Evolutionary conservation across 1,284 basidiomycete genomes (phyloP).

Genomic region (Anthracocystis setariae): DNA sequence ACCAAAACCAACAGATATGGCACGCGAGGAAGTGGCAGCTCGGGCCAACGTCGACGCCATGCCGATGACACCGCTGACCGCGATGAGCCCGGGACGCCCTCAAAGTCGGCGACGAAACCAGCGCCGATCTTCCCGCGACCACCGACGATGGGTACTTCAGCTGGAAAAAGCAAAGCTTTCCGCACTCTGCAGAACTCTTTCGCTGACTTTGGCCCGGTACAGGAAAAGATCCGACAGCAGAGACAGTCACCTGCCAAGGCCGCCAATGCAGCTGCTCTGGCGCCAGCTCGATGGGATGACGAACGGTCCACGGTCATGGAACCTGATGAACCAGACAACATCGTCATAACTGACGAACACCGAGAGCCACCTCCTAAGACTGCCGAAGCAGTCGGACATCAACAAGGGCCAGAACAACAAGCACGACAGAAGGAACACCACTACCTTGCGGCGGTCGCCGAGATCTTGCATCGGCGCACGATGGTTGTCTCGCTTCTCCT

Average conservation of each 20-base stretch:
- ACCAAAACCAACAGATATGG: slow-evolving; percentile 30
- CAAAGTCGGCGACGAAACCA: slow-evolving; percentile 24
- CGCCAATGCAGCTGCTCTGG: slow-evolving; percentile 1
- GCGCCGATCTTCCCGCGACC: slow-evolving; percentile 23
- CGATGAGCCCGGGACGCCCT: slow-evolving; percentile 34
- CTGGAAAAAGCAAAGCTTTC: slow-evolving; percentile 30
- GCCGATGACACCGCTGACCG: slow-evolving; percentile 11
- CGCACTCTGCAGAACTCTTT: slow-evolving; percentile 42
- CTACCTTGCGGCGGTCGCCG: slow-evolving; percentile 36
- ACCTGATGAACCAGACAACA: slow-evolving; percentile 6
- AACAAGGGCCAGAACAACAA: background rate
- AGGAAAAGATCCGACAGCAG: slow-evolving; percentile 33
- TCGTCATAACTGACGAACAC: slow-evolving; percentile 16
- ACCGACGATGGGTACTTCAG: slow-evolving; percentile 15
- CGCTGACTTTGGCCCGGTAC: slow-evolving; percentile 41
- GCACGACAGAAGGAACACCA: slow-evolving; percentile 9
- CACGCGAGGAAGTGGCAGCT: slow-evolving; percentile 25
- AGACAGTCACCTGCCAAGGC: slow-evolving; percentile 21
- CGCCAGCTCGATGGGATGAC: slow-evolving; percentile 30
- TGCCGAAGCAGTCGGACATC: background rate
- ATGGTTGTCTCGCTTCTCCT: slow-evolving; percentile 40
- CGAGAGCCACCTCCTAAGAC: background rate
- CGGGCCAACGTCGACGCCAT: slow-evolving; percentile 24
- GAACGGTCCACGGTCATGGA: slow-evolving; percentile 9
- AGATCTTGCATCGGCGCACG: slow-evolving; percentile 37